These are phyloP conservation scores for Elaeagnus macrophylla DNA, from an alignment of 306 rosid genomes.

Conservation along the genomic window DNA sequence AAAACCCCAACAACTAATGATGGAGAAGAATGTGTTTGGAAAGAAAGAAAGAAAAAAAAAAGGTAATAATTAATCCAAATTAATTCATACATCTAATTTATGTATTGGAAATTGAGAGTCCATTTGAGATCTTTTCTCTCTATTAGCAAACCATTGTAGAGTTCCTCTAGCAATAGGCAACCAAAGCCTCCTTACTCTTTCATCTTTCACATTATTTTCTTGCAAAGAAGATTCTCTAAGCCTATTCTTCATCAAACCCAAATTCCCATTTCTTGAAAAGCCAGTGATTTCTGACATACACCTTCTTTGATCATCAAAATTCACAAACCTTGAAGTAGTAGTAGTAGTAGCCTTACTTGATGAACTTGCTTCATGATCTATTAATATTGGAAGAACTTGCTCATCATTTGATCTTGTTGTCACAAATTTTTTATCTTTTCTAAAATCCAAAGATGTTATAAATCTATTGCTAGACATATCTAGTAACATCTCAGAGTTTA, in stretches of 20 bases:
- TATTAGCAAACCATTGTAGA: constrained; percentile 80
- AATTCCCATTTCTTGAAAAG: constrained; percentile 50
- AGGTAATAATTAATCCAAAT: background rate
- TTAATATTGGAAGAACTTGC: constrained; percentile 27
- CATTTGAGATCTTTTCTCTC: constrained; percentile 57
- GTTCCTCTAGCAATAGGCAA: constrained; percentile 80
- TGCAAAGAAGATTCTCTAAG: constrained; percentile 29
- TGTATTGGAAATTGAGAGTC: constrained; percentile 23
- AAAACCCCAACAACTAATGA: background rate
- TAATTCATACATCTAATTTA: constrained; percentile 39
- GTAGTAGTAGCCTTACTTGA: constrained; percentile 14
- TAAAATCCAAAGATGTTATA: constrained; percentile 21
- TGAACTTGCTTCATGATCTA: constrained; percentile 2
- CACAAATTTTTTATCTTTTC: background rate
- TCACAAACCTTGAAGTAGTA: constrained; percentile 30
- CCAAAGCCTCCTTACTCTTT: constrained; percentile 66
- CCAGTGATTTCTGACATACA: constrained; percentile 75
- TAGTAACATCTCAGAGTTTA: constrained; percentile 68
- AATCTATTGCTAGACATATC: constrained; percentile 56
- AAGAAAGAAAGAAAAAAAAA: too few relatives aligned
- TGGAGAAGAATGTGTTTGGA: constrained; percentile 8
- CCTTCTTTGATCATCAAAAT: constrained; percentile 38
- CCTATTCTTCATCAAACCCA: constrained; percentile 24
- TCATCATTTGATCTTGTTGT: constrained; percentile 22
- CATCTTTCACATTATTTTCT: constrained; percentile 44